Evolutionary conservation across 1,284 basidiomycete species (phyloP).

Genomic region (Cutaneotrichosporon sp.): DNA sequence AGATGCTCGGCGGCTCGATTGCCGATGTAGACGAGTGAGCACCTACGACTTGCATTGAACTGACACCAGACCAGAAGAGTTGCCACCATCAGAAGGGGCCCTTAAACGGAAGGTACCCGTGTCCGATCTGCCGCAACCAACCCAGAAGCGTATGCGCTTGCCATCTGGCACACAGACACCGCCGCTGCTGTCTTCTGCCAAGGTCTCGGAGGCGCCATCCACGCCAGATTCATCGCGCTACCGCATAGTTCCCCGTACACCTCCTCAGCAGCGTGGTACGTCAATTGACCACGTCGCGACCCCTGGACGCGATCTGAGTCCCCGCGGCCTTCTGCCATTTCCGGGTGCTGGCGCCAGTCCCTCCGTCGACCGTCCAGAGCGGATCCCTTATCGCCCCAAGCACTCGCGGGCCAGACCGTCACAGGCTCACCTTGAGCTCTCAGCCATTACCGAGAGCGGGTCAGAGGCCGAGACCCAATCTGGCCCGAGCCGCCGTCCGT

Average conservation of each 20-base stretch:
- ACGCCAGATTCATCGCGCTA: not conserved
- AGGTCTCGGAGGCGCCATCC: not conserved
- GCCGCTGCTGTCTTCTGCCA: not conserved
- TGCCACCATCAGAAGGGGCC: not conserved
- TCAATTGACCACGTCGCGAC: not conserved
- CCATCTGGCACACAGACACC: not conserved
- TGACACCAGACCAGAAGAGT: not conserved
- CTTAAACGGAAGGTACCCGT: not conserved
- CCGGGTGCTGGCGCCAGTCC: conserved; percentile 16
- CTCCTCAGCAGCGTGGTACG: not conserved
- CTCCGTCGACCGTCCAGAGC: conserved; percentile 23
- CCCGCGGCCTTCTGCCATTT: not conserved
- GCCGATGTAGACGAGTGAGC: no score
- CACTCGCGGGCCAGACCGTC: conserved; percentile 27
- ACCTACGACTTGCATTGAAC: not conserved
- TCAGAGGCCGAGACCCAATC: conserved; percentile 10
- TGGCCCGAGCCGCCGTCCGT: not conserved
- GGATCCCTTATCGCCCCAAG: conserved; percentile 16
- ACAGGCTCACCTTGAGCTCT: conserved; percentile 34
- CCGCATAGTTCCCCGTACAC: not conserved
- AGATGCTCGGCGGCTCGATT: no score
- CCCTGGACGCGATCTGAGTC: not conserved
- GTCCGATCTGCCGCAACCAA: not conserved
- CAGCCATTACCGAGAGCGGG: conserved; percentile 31
- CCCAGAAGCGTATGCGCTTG: not conserved